Evolutionary conservation across 2,329 filamentous ascomycete genomes (phyloP).

Genomic region (Cadophora sp.): DNA sequence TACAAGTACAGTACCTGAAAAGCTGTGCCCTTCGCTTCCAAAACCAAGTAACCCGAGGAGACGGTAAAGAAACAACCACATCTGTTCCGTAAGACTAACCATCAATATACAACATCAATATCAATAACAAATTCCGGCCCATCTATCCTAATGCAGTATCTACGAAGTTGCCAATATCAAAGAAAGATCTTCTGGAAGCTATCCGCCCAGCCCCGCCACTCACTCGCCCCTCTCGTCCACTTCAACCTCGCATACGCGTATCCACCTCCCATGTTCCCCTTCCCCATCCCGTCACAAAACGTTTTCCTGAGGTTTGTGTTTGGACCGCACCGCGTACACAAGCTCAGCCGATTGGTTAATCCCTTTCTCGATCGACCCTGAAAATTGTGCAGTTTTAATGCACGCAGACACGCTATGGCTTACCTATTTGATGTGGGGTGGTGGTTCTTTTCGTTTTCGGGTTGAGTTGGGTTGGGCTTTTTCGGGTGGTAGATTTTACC

Average conservation of each 20-base stretch:
- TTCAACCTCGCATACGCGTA: background rate
- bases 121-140: background rate
- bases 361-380: too few relatives aligned
- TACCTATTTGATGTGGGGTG: too few relatives aligned
- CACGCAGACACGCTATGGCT: too few relatives aligned
- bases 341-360: background rate
- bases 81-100: too few relatives aligned
- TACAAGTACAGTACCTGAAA: background rate
- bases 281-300: too few relatives aligned
- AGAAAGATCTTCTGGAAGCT: background rate
- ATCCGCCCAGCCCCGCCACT: background rate
- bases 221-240: background rate
- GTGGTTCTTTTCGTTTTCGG: too few relatives aligned
- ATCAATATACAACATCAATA: background rate
- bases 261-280: background rate
- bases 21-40: background rate
- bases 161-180: conserved; percentile 7
- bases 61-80: background rate
- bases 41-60: background rate
- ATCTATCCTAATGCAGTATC: background rate
- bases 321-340: background rate
- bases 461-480: too few relatives aligned
- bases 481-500: too few relatives aligned
- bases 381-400: too few relatives aligned
- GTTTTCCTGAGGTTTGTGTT: too few relatives aligned